Base-by-base conservation (phyloP, 768 basidiomycete species). In the Neoboletus magnificus region DNA sequence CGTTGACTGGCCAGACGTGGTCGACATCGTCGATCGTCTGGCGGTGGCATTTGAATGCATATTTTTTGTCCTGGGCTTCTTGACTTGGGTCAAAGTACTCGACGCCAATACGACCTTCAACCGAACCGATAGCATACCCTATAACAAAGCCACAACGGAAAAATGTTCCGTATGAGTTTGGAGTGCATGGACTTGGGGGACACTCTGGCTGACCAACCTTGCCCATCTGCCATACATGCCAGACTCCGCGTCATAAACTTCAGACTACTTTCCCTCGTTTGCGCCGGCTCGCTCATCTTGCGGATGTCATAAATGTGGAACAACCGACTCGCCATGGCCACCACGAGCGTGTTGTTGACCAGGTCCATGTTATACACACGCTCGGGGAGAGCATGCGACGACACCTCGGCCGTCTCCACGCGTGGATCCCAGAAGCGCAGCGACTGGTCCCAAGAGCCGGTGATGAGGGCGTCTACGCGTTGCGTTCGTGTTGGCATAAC, bases 31-130 rank as follows among this genome's bases (percentile, higher is more conserved):
- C 87, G 57, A 93, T 85, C 5, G 90, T 85, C 67, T 93, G 89
- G 5, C 96, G 82, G 66, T 99, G 96, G 60, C 95, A 97, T 69
- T 97, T 94, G 82, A 98, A 99, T 3, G 97, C 97, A 70, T 86
- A 72, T 25, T 71, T 87, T 62, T 82, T 79, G n/a, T 88, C 86
- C 70, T 98, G 96, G 0, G 80, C 78, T 25, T 83, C 82, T 0
- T 86, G 79, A 4, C 82, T 82, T 2, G 91, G 85, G 60, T 98
- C 92, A 62, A 97, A 95, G 71, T 96, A 99, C 71, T 99, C 97
- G 30, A 98, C 94, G 0, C 95, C 93, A 55, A 98, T 97, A 23
- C 97, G 82, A 1, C 97, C 97, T 65, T 99, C 97, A 15, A 95
- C 93, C 0, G 92, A 94, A 0, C 89, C 91, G 0, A 88, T 92